These are phyloP conservation scores for Fraxinus baroniana DNA, from an alignment of 305 asterid species.

Conservation along the genomic window DNA sequence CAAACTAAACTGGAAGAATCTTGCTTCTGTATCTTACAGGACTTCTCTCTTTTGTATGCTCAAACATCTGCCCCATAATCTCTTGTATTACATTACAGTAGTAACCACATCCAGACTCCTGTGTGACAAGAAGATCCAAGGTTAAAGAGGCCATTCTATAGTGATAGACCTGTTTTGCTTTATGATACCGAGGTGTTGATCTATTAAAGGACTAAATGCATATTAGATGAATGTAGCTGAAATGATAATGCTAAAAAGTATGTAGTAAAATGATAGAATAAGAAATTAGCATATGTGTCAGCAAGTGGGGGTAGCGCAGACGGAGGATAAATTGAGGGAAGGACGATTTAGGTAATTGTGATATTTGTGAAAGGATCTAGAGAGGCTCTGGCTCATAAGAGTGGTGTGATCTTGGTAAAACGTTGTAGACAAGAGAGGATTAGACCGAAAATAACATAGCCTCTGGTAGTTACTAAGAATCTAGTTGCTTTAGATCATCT, in stretches of 20 bases:
- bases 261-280: neutral
- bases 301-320: neutral
- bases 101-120: neutral
- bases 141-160: neutral
- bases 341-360: neutral
- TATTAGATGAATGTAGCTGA: neutral
- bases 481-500: too few relatives aligned
- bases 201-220: neutral
- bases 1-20: neutral
- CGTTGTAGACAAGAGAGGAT: neutral
- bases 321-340: neutral
- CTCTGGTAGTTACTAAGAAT: neutral
- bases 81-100: neutral
- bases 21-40: neutral
- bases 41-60: neutral
- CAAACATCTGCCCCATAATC: neutral
- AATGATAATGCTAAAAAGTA: neutral
- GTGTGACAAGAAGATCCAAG: neutral
- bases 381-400: neutral
- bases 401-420: neutral
- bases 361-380: neutral
- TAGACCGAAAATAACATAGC: neutral
- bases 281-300: neutral
- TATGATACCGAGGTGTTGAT: neutral
- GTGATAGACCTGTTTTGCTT: neutral